Evolutionary conservation across 768 basidiomycete species (phyloP).

Genomic region (Grammothele lineata): DNA sequence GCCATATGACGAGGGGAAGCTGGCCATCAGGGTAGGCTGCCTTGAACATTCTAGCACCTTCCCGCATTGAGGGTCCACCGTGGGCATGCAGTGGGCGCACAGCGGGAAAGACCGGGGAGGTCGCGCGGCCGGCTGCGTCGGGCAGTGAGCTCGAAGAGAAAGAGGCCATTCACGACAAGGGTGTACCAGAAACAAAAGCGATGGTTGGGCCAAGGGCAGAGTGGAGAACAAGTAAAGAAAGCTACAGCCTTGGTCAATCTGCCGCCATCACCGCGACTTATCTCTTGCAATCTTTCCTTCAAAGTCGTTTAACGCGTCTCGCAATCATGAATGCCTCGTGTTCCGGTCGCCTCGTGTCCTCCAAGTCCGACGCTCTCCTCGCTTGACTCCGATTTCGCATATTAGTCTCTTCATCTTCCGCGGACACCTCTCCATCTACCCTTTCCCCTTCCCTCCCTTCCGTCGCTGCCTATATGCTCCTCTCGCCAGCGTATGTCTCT

Average conservation of each 20-base stretch:
- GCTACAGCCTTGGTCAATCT: conserved; percentile 10
- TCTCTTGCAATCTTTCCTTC: conserved; percentile 9
- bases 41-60: no score
- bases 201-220: conserved; percentile 1
- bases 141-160: neutral
- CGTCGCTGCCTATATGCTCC: conserved; percentile 48
- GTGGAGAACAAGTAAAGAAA: conserved; percentile 5
- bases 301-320: conserved; percentile 8
- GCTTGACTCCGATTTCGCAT: conserved; percentile 1
- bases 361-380: conserved; percentile 5
- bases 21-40: no score
- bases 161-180: neutral
- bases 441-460: conserved; percentile 13
- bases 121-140: no score
- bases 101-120: no score
- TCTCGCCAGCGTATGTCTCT: conserved; percentile 72
- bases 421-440: conserved; percentile 5
- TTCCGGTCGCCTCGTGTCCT: conserved; percentile 19
- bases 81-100: no score
- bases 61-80: no score
- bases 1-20: no score
- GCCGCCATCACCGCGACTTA: conserved; percentile 15
- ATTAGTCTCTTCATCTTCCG: neutral
- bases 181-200: neutral
- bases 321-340: conserved; percentile 25